Evolutionary conservation across 768 basidiomycete species (phyloP).

Genomic region (Amanita exitialis): DNA sequence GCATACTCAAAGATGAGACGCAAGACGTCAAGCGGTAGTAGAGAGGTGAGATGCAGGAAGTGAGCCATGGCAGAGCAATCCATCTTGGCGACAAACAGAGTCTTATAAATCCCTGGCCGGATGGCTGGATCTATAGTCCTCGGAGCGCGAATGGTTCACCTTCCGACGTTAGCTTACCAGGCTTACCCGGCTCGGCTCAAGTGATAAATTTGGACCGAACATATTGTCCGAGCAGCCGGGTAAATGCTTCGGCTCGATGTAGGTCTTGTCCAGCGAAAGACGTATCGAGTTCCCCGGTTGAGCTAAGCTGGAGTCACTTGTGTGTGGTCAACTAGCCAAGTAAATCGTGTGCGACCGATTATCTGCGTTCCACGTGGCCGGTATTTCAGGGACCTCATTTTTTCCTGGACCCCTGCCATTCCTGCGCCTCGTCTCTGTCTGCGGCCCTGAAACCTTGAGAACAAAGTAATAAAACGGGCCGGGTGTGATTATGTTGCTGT

Average conservation of each 20-base stretch:
- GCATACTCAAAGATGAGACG: slow-evolving; percentile 26
- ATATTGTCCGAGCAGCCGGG: not conserved
- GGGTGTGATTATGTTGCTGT: not conserved
- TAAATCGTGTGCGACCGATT: not conserved
- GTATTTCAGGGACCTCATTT: not conserved
- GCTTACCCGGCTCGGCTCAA: not conserved
- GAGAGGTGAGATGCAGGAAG: slow-evolving; percentile 9
- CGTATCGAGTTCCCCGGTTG: not conserved
- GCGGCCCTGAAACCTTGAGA: slow-evolving; percentile 1
- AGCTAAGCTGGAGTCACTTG: not conserved
- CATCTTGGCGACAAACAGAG: not conserved
- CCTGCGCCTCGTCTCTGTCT: not conserved
- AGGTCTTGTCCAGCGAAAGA: not conserved
- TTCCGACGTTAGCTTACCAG: not conserved
- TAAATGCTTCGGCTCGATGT: not conserved
- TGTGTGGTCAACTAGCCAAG: not conserved
- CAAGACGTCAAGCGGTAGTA: slow-evolving; percentile 25
- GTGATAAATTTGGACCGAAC: not conserved
- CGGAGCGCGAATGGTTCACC: slow-evolving; percentile 4
- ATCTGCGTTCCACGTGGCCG: not conserved
- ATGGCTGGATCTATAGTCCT: slow-evolving; percentile 1
- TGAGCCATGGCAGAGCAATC: slow-evolving; percentile 1
- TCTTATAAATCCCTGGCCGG: not conserved
- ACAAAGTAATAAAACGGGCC: not conserved
- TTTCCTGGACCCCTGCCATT: slow-evolving; percentile 3